Evolutionary conservation across 2,329 filamentous ascomycete species (phyloP), one percentile per base, ranked within the genome.

Genomic region (Ophiostoma sp.): DNA sequence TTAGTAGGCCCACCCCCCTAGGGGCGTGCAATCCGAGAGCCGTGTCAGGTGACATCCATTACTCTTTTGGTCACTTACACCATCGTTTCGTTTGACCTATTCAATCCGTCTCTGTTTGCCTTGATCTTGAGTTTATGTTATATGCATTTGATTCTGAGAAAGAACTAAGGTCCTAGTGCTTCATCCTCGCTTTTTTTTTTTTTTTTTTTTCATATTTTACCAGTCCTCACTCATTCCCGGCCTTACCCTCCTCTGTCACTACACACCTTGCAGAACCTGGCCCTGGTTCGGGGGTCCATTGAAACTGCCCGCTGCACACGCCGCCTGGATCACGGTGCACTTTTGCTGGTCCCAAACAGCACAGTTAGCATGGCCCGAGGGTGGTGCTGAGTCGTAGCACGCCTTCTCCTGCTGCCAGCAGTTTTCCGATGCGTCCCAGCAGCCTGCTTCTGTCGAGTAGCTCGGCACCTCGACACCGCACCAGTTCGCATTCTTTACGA

Each of bases 401-500:
- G 72, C 74, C 2, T 82, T 76, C 42, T 78, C 77, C 78, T 92
- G 87, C 40, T 76, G 75, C 80, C 82, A 92, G 81, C 87, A 89
- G 65, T 80, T 75, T 49, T 79, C 76, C 11, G 81, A 81, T 2
- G 82, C 78, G 68, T 79, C 80, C 85, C 86, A 91, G 80, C 89
- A 92, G 14, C 82, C 82, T 1, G 74, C 74, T 74, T 87, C 81
- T 62, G 79, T 79, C 4, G 77, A 79, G 78, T 89, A 91, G 8
- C 77, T 73, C 0, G 83, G 76, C 0, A 91, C 81, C 74, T 90
- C 83, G 69, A 82, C 79, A 66, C 83, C 88, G 77, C 87, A 90
- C 89, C 89, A 92, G 79, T 92, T 91, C 69, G 80, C 89, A 75
- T 90, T 91, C 74, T 86, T 85, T 70, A 88, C 74, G 49, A 90